Evolutionary conservation across 208 protist species (phyloP), one percentile per base, ranked within the genome.

Genomic region (Tritrichomonas musculus): DNA sequence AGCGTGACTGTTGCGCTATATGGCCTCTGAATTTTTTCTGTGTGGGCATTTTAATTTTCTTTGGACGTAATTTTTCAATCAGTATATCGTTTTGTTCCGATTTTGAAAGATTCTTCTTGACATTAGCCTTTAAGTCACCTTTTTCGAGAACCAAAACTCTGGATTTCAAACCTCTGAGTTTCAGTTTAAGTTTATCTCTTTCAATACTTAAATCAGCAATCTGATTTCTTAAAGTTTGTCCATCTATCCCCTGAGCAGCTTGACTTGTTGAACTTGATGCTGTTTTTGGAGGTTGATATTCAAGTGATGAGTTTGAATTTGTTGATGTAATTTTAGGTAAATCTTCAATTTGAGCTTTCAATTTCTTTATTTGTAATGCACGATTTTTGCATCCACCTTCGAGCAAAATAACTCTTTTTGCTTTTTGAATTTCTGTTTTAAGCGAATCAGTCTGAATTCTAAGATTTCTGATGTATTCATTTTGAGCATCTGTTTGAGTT

Each of bases 351-450:
- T 88, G 77, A 9, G 44, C 14, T 88, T 39, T 25, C 8, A 88
- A 17, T 20, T 88, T 88, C 36, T 88, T 88, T 44, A 88, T 88
- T 53, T 88, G 41, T 0, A 50, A 2, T 20, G 77, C 77, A 57
- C 77, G 33, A 30, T 88, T 88, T 30, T 88, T 88, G 47, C 47
- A 53, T 1, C 77, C 77, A 39, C 77, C 77, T 88, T 88, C 77
- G 33, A 41, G 27, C 9, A 47, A 25, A 27, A 88, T 8, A 33
- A 47, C 77, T 55, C 77, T 9, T 30, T 88, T 88, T 1, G 77
- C 44, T 88, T 88, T 88, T 53, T 44, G 25, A 22, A 88, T 88
- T 53, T 88, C 77, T 88, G 47, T 60, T 39, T 57, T 57, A 8
- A 88, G 47, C 8, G 47, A 60, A 33, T 53, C 41, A 39, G 27